These are phyloP conservation scores for Hemerocallis citrina DNA, from an alignment of 106 monocot genomes.

Conservation along the genomic window DNA sequence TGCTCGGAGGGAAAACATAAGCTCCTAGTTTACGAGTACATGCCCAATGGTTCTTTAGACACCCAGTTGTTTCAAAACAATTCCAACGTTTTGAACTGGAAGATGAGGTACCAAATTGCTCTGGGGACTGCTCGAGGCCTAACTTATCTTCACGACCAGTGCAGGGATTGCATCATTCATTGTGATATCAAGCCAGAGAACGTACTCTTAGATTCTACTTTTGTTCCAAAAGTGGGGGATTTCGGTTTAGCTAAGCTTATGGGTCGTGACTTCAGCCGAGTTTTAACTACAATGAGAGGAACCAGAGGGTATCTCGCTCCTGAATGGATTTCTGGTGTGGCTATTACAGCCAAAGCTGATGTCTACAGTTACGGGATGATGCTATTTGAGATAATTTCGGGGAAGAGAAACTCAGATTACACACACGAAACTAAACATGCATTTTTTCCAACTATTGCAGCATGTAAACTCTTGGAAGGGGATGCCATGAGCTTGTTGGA, in stretches of 20 bases:
- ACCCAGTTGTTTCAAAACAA: slow-evolving; percentile 2
- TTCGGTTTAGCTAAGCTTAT: slow-evolving; percentile 36
- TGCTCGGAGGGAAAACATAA: slow-evolving; percentile 28
- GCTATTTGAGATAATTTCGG: slow-evolving; percentile 36
- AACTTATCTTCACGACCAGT: slow-evolving; percentile 32
- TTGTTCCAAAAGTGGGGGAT: slow-evolving; percentile 30
- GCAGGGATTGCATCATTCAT: slow-evolving; percentile 37
- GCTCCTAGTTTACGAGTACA: slow-evolving; percentile 29
- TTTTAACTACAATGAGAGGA: slow-evolving; percentile 36
- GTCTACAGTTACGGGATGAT: slow-evolving; percentile 39
- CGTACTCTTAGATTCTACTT: slow-evolving; percentile 23
- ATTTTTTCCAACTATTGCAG: slow-evolving; percentile 6
- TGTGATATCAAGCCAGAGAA: slow-evolving; percentile 41
- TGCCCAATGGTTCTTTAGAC: slow-evolving; percentile 27
- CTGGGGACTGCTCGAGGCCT: slow-evolving; percentile 29
- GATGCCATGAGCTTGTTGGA: slow-evolving; percentile 20
- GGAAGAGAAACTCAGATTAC: slow-evolving; percentile 16
- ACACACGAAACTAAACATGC: neutral
- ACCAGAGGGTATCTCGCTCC: slow-evolving; percentile 31
- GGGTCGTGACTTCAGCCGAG: slow-evolving; percentile 28
- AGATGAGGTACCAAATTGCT: slow-evolving; percentile 23
- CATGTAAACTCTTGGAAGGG: slow-evolving; percentile 7
- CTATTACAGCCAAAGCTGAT: slow-evolving; percentile 31
- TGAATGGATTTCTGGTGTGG: slow-evolving; percentile 31
- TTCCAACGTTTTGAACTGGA: slow-evolving; percentile 13